These are phyloP conservation scores for Penicillium sp. DNA, from an alignment of 2,329 filamentous ascomycete genomes.

Conservation along the genomic window DNA sequence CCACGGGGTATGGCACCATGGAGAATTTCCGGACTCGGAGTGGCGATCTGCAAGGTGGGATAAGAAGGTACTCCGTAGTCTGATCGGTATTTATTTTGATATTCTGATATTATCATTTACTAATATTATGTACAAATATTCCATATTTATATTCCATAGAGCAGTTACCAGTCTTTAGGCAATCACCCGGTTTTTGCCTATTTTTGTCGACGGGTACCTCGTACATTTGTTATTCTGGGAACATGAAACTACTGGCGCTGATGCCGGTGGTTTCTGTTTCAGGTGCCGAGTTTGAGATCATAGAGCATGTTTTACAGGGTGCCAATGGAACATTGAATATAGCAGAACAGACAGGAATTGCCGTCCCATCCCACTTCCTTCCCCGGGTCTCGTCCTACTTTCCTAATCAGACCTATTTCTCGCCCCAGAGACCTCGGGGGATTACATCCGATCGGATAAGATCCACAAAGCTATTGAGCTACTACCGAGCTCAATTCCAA, in stretches of 20 bases:
- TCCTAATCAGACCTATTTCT: background rate
- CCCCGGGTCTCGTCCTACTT: conserved; percentile 12
- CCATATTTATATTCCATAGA: background rate
- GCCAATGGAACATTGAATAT: background rate
- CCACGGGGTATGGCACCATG: conserved; percentile 25
- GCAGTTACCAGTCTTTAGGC: conserved; percentile 1
- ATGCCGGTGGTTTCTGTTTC: conserved; percentile 12
- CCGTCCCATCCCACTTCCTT: conserved; percentile 4
- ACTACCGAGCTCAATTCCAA: background rate
- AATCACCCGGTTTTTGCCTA: conserved; percentile 26
- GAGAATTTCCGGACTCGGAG: conserved; percentile 21
- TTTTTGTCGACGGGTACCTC: background rate
- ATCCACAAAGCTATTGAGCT: conserved; percentile 1
- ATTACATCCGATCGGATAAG: background rate
- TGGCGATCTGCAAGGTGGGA: conserved; percentile 14
- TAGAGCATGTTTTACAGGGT: background rate
- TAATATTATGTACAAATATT: too few relatives aligned
- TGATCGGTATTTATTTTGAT: background rate
- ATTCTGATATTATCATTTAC: background rate
- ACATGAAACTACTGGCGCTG: background rate
- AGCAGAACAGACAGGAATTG: conserved; percentile 3
- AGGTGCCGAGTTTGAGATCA: conserved; percentile 8
- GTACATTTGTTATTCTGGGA: background rate
- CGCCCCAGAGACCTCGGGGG: background rate
- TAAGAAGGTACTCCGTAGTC: background rate